A percentile compares a stretch with the other conserved stretches of the same genome.
Evolutionary conservation across 148 eudicot genomes (phyloP).

Genomic region (Vaccinium macrocarpon): DNA sequence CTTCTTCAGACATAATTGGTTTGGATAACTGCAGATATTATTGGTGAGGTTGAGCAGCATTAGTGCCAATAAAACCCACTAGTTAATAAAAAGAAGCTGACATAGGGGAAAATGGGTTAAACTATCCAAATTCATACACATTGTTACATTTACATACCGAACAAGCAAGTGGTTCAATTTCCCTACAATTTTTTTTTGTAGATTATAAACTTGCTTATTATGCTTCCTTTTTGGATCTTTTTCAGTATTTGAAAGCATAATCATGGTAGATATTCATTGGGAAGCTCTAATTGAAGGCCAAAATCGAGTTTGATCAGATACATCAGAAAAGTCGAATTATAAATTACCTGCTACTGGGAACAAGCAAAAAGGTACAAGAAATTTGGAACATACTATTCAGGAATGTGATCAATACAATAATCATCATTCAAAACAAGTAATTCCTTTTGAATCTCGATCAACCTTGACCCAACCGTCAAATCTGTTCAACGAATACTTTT

Average conservation of each 20-base stretch:
- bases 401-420: not conserved
- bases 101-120: not conserved
- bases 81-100: not conserved
- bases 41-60: not conserved
- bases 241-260: not conserved
- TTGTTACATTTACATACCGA: not conserved
- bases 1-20: constrained; percentile 83
- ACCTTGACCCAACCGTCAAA: not conserved
- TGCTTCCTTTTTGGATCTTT: not conserved
- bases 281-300: constrained; percentile 5
- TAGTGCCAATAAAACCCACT: not conserved
- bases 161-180: constrained; percentile 5
- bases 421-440: not conserved
- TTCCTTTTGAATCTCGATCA: not conserved
- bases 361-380: not conserved
- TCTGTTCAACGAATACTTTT: not conserved
- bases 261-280: not conserved
- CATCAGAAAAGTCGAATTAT: not conserved
- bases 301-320: not conserved
- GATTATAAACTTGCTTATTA: not conserved
- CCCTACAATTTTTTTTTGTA: not conserved
- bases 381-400: not conserved
- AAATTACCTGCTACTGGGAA: not conserved
- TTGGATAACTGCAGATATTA: constrained; percentile 55
- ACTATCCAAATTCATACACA: not conserved